phyloP scores from a whole-genome alignment of 2,329 filamentous ascomycete species.

The Gnomoniopsis smithogilvyi region DNA sequence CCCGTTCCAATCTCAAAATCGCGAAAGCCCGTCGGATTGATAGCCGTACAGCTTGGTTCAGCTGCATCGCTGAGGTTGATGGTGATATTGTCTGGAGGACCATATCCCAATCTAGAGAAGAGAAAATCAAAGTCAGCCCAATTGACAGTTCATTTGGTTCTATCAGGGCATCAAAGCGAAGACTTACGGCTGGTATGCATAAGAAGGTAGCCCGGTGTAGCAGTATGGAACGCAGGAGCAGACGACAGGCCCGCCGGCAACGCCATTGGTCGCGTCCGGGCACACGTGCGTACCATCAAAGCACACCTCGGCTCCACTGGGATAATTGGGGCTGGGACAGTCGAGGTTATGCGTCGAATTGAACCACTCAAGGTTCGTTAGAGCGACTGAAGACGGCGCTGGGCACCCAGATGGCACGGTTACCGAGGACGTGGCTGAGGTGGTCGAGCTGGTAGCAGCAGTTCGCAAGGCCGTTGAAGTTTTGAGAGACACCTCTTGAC shows the following conservation, averaged over 20 bases:
- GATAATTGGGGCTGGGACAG: conserved; percentile 3
- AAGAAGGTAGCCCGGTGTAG: background rate
- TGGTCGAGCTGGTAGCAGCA: background rate
- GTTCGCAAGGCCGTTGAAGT: no score
- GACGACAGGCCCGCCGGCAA: background rate
- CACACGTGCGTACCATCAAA: conserved; percentile 4
- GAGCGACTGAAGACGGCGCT: background rate
- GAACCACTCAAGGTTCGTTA: conserved; percentile 8
- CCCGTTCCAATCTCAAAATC: conserved; percentile 1
- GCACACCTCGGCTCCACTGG: background rate
- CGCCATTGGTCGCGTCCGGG: background rate
- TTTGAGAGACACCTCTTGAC: no score
- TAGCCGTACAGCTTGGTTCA: background rate
- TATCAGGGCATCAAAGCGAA: background rate
- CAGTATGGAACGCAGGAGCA: conserved; percentile 5
- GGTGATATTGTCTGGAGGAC: background rate
- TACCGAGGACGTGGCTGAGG: background rate
- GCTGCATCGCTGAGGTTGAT: background rate
- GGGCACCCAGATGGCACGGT: conserved; percentile 3
- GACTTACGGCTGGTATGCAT: conserved; percentile 5
- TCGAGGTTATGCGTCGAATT: conserved; percentile 12
- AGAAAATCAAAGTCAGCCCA: no score
- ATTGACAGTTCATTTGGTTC: background rate
- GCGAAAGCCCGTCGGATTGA: background rate
- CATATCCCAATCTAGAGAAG: background rate